A percentile compares a stretch with the other conserved stretches of the same genome.
phyloP scores from a whole-genome alignment of 2,329 filamentous ascomycete species.

The Aureobasidium sp. region DNA sequence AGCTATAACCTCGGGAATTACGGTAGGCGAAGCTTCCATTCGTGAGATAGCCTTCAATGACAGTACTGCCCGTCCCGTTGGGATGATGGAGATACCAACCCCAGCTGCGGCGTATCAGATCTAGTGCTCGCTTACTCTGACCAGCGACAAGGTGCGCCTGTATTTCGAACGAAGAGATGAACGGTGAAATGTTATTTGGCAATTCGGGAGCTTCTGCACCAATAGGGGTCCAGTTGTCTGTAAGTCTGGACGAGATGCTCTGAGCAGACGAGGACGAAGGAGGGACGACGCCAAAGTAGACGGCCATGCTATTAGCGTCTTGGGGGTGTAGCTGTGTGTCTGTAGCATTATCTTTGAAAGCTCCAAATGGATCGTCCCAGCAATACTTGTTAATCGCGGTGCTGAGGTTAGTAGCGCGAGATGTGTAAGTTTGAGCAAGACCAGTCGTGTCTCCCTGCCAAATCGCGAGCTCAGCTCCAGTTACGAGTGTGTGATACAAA shows the following conservation, averaged over 20 bases:
- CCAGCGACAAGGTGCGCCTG: conserved; percentile 47
- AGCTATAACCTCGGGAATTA: conserved; percentile 21
- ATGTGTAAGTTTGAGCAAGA: conserved; percentile 18
- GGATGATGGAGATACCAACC: conserved; percentile 52
- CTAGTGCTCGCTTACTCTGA: conserved; percentile 40
- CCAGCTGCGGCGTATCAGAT: conserved; percentile 50
- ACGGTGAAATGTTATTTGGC: conserved; percentile 49
- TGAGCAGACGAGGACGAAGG: conserved; percentile 17
- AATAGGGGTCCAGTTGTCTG: conserved; percentile 47
- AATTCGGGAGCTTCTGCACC: conserved; percentile 50
- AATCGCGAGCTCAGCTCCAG: conserved; percentile 22
- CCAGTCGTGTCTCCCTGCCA: conserved; percentile 24
- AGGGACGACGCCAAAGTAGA: conserved; percentile 18
- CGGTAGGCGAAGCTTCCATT: conserved; percentile 51
- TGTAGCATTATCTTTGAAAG: conserved; percentile 30
- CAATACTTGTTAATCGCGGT: conserved; percentile 23
- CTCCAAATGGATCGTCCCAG: conserved; percentile 22
- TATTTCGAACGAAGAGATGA: conserved; percentile 52
- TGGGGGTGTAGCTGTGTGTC: conserved; percentile 39
- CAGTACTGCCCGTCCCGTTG: conserved; percentile 50
- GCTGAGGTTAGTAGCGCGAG: conserved; percentile 20
- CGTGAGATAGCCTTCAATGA: conserved; percentile 50
- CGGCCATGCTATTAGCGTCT: conserved; percentile 28
- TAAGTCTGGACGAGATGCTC: conserved; percentile 26
- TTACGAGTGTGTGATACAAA: conserved; percentile 36